These are phyloP conservation scores for Lepiota subincarnata DNA, from an alignment of 768 basidiomycete genomes.

Conservation along the genomic window DNA sequence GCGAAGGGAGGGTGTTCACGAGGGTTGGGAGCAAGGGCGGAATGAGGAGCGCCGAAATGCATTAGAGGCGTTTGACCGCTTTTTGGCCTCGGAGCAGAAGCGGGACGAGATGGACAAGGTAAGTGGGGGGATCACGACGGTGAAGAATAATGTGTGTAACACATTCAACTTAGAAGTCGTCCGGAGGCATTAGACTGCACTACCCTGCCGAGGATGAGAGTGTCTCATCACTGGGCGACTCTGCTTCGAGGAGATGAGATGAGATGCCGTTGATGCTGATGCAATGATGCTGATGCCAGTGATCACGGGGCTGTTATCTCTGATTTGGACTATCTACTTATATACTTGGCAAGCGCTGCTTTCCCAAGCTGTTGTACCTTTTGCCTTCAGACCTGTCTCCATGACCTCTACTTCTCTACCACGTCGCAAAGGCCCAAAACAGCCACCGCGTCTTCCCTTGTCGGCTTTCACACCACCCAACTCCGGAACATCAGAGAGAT, in stretches of 20 bases:
- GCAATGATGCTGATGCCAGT: neutral
- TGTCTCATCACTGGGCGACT: too few relatives aligned
- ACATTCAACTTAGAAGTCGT: too few relatives aligned
- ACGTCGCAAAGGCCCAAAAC: conserved; percentile 58
- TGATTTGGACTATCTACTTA: neutral
- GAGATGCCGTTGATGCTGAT: neutral
- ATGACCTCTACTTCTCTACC: conserved; percentile 19
- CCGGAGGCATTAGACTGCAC: neutral
- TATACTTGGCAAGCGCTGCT: conserved; percentile 1
- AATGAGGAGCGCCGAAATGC: conserved; percentile 51
- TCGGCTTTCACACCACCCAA: conserved; percentile 75
- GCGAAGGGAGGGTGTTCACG: conserved; percentile 32
- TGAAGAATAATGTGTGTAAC: neutral
- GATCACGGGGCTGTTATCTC: conserved; percentile 6
- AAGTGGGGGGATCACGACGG: conserved; percentile 4
- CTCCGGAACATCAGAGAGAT: conserved; percentile 60
- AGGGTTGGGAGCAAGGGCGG: conserved; percentile 40
- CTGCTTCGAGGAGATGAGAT: neutral
- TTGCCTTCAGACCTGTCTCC: conserved; percentile 1
- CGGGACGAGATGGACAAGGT: conserved; percentile 28
- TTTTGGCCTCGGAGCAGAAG: conserved; percentile 34
- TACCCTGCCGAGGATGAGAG: neutral
- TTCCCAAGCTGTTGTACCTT: neutral
- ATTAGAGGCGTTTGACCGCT: conserved; percentile 54
- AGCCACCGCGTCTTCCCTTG: conserved; percentile 66